Base-by-base conservation (phyloP, 345 rosid genomes). In the Euphorbia lathyris region DNA sequence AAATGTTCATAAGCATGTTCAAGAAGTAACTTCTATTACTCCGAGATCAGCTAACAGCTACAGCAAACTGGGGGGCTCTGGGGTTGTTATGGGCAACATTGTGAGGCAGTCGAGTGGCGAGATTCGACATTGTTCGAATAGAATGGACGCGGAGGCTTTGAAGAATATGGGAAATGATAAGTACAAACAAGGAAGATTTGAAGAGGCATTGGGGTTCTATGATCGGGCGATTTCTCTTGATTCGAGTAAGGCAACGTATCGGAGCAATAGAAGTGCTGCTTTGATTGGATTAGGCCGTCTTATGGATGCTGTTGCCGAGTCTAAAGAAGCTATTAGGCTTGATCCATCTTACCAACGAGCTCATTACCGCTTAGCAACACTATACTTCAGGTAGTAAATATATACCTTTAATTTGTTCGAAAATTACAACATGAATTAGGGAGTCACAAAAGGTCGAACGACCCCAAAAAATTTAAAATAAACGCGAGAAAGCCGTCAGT, bases 221-320 rank as follows among this genome's bases (percentile, higher is more conserved):
- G 94, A 93, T 68, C 77, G 83, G 55, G 96, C 98, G 6, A 86
- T 93, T 66, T 75, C 84, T 47, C 80, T 86, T 43, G 85, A 91
- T 72, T 79, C 90, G 0, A 83, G 81, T 26, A 90, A 86, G 76
- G 86, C 98, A 29, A 81, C 86, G 10, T 94, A 88, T 75, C 74
- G 95, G 69, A 76, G 93, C 73, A 94, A 94, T 65, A 88, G 79
- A 78, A 78, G 96, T 9, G 97, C 97, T n/a, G 93, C 97, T 70
- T 77, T 94, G 88, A 85, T 86, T 4, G 87, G 91, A 60, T 82
- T 91, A 38, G 96, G 95, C 71, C 88, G 88, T n/a, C 76, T 87
- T 42, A 29, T 69, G 25, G 98, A 94, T 51, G 98, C 97, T 34
- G 77, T 82, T n/a, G 63, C 64, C 19, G 97, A 88, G 70, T 91